phyloP scores from a whole-genome alignment of 1,139 yeast genomes.

The Blastobotrys elegans region DNA sequence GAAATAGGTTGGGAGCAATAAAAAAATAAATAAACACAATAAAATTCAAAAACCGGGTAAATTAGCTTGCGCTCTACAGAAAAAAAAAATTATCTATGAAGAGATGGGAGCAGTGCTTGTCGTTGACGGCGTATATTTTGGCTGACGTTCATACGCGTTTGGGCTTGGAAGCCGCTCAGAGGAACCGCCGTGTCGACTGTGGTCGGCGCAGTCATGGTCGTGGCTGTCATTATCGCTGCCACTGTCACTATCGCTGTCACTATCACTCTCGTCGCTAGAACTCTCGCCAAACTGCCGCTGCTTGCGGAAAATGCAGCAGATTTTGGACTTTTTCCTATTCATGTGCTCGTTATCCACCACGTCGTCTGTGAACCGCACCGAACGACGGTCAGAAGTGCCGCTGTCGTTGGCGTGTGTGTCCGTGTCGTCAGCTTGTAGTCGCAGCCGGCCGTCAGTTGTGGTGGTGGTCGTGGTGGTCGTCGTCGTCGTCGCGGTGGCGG shows the following conservation, averaged over 20 bases:
- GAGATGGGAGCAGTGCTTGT: neutral
- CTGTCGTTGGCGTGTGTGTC: neutral
- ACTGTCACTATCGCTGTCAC: slow-evolving; percentile 41
- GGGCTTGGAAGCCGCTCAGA: slow-evolving; percentile 23
- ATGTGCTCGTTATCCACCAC: slow-evolving; percentile 85
- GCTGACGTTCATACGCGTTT: slow-evolving; percentile 39
- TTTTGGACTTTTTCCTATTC: slow-evolving; percentile 82
- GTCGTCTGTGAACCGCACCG: slow-evolving; percentile 79
- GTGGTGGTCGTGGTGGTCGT: neutral
- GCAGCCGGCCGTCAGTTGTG: neutral
- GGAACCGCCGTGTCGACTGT: neutral
- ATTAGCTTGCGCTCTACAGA: neutral
- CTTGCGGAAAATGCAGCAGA: slow-evolving; percentile 95
- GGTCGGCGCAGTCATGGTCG: slow-evolving; percentile 13
- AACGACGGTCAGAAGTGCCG: slow-evolving; percentile 29
- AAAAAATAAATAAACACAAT: neutral
- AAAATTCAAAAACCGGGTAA: neutral
- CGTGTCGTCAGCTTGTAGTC: neutral
- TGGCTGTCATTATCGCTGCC: slow-evolving; percentile 21
- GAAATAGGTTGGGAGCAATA: neutral
- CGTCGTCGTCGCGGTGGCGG: neutral
- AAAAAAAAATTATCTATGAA: neutral
- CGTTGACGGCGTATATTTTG: slow-evolving; percentile 19
- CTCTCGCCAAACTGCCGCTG: slow-evolving; percentile 66
- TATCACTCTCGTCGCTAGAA: slow-evolving; percentile 38